Evolutionary conservation across 768 basidiomycete genomes (phyloP), one percentile per base, ranked within the genome.

Genomic region (Xerocomus potaroensis): DNA sequence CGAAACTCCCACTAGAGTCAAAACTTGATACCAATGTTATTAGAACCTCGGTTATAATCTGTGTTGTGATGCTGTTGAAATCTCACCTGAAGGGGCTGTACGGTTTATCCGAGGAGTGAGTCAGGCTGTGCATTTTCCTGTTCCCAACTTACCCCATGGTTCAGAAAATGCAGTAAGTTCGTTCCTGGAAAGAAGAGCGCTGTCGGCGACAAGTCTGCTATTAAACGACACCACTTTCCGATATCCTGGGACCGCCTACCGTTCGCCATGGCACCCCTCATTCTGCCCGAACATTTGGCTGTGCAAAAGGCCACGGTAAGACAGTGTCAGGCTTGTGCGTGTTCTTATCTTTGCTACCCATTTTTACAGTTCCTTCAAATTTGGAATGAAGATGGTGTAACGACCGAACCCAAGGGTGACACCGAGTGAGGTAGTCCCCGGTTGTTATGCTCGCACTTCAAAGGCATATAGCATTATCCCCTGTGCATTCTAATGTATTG

Each of bases 151-250:
- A 50, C 9, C 2, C 11, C 15, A 12, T 7, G n/a, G 7, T 4
- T 4, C 47, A 96, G 93, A 35, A 98, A 96, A 87, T 92, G 92
- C 54, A 73, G 77, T 37, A 97, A 93, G 66, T 96, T 88, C 61
- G 76, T 83, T 4, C 66, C 83, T 5, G 87, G 87, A 16, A 98
- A 97, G 76, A 97, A 97, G 69, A 90, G 82, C 44, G 81, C 89
- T 0, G 64, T 86, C 3, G 94, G 94, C 1, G 95, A 99, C 65
- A 88, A 83, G 59, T 76, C 87, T 12, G 88, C 83, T 5, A 64
- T 71, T 2, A 81, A 79, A 55, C 79, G 80, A 22, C 71, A 83
- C 54, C 79, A 83, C 2, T 68, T 72, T 32, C 76, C 78, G 6
- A 77, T 91, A 31, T 74, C 77, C 23, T 91, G 91, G 84, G 78